Conservation (phyloP, 495 filamentous ascomycete genomes). For the Penicillium chermesinum region DNA sequence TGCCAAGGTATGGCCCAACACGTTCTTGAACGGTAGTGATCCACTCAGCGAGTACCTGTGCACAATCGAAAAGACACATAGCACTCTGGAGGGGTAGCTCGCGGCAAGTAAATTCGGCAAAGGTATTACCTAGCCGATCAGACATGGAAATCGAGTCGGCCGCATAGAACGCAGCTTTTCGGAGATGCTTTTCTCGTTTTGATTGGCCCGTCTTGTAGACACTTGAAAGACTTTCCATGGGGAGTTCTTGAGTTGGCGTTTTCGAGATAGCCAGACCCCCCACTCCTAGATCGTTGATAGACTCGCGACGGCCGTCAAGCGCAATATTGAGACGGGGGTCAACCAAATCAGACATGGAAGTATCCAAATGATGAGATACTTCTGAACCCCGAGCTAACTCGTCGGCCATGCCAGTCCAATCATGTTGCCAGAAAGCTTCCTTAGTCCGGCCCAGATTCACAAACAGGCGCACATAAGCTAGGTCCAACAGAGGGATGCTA, state of each 20-base stretch:
- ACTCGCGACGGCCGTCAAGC: constrained; percentile 30
- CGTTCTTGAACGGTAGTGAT: constrained; percentile 91
- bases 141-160: constrained; percentile 90
- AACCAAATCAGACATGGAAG: constrained; percentile 22
- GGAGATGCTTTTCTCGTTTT: constrained; percentile 78
- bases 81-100: constrained; percentile 92
- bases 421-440: constrained; percentile 89
- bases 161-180: constrained; percentile 91
- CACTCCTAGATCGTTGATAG: constrained; percentile 37
- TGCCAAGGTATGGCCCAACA: constrained; percentile 79
- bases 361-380: constrained; percentile 68
- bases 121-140: constrained; percentile 80
- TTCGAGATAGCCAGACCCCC: constrained; percentile 42
- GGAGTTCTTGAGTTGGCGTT: constrained; percentile 35
- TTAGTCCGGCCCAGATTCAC: constrained; percentile 89
- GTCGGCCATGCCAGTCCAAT: constrained; percentile 89
- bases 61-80: constrained; percentile 92
- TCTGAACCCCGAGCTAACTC: constrained; percentile 79
- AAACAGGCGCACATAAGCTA: constrained; percentile 90
- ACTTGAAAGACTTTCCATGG: constrained; percentile 29
- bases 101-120: constrained; percentile 76
- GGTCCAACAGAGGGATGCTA: constrained; percentile 87
- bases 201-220: constrained; percentile 41
- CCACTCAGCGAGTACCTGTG: constrained; percentile 97
- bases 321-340: constrained; percentile 29